phyloP scores from a whole-genome alignment of 1,284 basidiomycete genomes.

The Tilletia caries region DNA sequence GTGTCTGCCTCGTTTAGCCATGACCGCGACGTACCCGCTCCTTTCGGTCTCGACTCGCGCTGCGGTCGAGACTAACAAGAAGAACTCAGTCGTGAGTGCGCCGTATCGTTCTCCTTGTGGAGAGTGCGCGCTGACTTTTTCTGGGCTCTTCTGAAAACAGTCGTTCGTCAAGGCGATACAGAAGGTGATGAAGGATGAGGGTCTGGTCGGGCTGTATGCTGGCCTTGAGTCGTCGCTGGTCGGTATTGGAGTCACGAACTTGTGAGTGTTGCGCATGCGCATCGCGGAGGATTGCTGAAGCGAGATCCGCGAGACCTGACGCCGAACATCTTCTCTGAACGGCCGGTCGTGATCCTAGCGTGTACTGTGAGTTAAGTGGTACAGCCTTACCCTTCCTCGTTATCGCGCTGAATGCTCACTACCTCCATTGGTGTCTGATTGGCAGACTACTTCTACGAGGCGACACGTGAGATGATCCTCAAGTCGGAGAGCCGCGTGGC shows the following conservation, averaged over 20 bases:
- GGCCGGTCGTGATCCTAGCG: no score
- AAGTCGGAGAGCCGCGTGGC: constrained; percentile 54
- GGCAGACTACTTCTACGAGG: constrained; percentile 54
- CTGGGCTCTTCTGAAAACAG: constrained; percentile 1
- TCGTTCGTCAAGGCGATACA: constrained; percentile 58
- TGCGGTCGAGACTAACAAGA: constrained; percentile 79
- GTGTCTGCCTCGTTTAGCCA: constrained; percentile 18
- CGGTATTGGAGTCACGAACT: constrained; percentile 91
- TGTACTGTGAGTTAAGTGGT: constrained; percentile 13
- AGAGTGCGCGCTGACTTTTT: background rate
- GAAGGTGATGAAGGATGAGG: constrained; percentile 80
- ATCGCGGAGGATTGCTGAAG: background rate
- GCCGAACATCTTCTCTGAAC: no score
- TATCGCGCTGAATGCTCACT: background rate
- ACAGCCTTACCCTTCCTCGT: background rate
- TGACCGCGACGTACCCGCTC: constrained; percentile 62
- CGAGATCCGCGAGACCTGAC: no score
- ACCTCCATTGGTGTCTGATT: no score
- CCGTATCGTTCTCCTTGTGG: background rate
- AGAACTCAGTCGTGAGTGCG: constrained; percentile 67
- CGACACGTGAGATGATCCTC: constrained; percentile 49
- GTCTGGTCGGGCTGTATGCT: constrained; percentile 78
- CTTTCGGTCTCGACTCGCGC: constrained; percentile 89
- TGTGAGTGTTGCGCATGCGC: constrained; percentile 50
- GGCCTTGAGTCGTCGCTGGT: constrained; percentile 81